Evolutionary conservation across 1,284 basidiomycete genomes (phyloP).

Genomic region (Violaceomyces palustris): DNA sequence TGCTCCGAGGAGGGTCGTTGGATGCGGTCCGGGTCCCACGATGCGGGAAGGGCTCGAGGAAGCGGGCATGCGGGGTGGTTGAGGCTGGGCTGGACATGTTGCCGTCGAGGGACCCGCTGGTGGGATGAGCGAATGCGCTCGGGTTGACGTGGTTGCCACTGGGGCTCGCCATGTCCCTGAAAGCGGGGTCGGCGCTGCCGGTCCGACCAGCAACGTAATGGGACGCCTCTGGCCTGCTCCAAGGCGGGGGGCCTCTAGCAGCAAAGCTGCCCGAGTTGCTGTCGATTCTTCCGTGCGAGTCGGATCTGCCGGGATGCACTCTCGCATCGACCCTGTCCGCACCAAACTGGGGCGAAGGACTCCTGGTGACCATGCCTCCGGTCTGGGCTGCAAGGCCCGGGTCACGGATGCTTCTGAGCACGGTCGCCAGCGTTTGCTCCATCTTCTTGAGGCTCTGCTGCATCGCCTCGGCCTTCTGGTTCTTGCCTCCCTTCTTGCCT

Average conservation of each 20-base stretch:
- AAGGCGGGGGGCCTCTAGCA: too few relatives aligned
- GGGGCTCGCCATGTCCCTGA: too few relatives aligned
- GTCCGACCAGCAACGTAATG: too few relatives aligned
- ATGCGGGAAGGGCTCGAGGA: conserved; percentile 30
- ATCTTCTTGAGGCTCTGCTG: conserved; percentile 49
- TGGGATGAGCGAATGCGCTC: conserved; percentile 11
- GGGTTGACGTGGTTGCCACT: too few relatives aligned
- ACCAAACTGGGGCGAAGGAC: conserved; percentile 24
- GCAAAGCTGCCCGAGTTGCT: too few relatives aligned
- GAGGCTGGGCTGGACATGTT: not conserved
- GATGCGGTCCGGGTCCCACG: conserved; percentile 1
- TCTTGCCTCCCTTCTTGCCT: conserved; percentile 50
- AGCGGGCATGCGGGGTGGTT: conserved; percentile 11
- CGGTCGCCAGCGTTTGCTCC: conserved; percentile 45
- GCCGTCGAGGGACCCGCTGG: not conserved
- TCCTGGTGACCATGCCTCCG: conserved; percentile 33
- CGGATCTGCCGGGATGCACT: too few relatives aligned
- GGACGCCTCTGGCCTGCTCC: too few relatives aligned
- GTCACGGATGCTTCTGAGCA: conserved; percentile 44
- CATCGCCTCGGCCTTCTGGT: conserved; percentile 44
- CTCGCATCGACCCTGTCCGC: too few relatives aligned
- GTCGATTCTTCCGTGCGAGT: too few relatives aligned
- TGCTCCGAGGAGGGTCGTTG: not conserved
- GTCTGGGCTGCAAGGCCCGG: conserved; percentile 28
- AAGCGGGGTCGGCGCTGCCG: too few relatives aligned